phyloP scores from a whole-genome alignment of 192 early-diverging fungal genomes.

The Gamsiella multidivaricata region DNA sequence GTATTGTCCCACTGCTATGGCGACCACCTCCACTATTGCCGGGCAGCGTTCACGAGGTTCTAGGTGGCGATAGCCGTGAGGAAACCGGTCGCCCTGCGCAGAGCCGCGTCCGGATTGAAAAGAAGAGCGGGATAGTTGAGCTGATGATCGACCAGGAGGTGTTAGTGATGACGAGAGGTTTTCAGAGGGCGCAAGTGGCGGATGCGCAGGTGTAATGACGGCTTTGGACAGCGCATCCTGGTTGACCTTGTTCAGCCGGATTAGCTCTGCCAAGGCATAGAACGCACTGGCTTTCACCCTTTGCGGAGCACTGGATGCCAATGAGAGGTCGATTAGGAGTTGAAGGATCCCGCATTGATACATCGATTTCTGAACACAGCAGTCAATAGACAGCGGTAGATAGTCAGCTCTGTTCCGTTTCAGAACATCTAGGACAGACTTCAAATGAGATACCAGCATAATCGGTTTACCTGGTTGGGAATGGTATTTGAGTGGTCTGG shows the following conservation, averaged over 20 bases:
- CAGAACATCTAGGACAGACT: too few relatives aligned
- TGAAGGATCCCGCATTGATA: constrained; percentile 82
- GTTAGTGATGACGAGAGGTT: constrained; percentile 4
- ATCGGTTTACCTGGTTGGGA: constrained; percentile 77
- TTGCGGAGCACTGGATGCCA: constrained; percentile 81
- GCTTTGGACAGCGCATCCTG: constrained; percentile 82
- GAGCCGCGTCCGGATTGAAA: constrained; percentile 38
- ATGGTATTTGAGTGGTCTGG: constrained; percentile 88
- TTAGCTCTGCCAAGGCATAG: constrained; percentile 86
- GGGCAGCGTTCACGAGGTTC: constrained; percentile 70
- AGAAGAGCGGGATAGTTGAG: constrained; percentile 28
- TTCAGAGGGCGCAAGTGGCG: constrained; percentile 17
- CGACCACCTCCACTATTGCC: constrained; percentile 84
- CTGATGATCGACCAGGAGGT: constrained; percentile 23
- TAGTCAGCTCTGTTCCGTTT: too few relatives aligned
- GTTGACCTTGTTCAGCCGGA: constrained; percentile 79
- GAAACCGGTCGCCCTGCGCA: constrained; percentile 28
- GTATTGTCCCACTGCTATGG: constrained; percentile 75
- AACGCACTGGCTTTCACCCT: constrained; percentile 84
- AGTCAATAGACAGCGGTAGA: too few relatives aligned
- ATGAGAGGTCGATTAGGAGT: constrained; percentile 81
- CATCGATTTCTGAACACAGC: constrained; percentile 76
- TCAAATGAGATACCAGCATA: too few relatives aligned
- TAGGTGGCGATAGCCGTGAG: constrained; percentile 20
- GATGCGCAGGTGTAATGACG: constrained; percentile 70